These are phyloP conservation scores for Debaryomyces sp. DNA, from an alignment of 1,139 yeast species.

Conservation along the genomic window DNA sequence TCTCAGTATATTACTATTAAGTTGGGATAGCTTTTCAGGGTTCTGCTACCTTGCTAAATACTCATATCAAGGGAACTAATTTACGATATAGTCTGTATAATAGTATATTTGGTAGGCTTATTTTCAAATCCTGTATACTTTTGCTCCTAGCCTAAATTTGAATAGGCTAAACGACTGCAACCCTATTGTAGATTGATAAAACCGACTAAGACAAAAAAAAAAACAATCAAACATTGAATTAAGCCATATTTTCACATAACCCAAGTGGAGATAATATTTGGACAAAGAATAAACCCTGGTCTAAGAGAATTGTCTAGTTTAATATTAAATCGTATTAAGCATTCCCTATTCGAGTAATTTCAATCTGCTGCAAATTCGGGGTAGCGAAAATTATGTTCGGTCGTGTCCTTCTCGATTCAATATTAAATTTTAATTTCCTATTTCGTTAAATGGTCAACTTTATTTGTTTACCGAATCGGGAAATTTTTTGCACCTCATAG, in stretches of 20 bases:
- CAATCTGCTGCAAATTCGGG: not conserved
- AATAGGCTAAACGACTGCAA: not conserved
- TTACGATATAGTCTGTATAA: too few species aligned
- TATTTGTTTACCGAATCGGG: slow-evolving; percentile 5
- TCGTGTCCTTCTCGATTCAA: not conserved
- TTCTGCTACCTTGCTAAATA: not conserved
- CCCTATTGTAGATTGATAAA: not conserved
- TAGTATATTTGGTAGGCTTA: not conserved
- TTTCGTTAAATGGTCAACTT: slow-evolving; percentile 1
- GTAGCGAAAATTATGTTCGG: not conserved
- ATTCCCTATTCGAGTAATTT: slow-evolving; percentile 3
- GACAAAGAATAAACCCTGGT: not conserved
- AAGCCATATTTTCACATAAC: not conserved
- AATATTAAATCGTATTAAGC: not conserved
- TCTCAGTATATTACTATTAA: not conserved
- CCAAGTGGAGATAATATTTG: not conserved
- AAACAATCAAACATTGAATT: not conserved
- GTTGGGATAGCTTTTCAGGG: not conserved
- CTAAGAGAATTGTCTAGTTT: not conserved
- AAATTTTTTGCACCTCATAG: slow-evolving; percentile 6
- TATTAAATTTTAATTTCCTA: slow-evolving; percentile 2
- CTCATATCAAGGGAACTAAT: too few species aligned
- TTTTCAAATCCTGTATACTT: not conserved
- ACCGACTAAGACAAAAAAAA: not conserved
- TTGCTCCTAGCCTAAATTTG: not conserved